Conservation (phyloP, 2,329 filamentous ascomycete species). For the Amylocarpus encephaloides region DNA sequence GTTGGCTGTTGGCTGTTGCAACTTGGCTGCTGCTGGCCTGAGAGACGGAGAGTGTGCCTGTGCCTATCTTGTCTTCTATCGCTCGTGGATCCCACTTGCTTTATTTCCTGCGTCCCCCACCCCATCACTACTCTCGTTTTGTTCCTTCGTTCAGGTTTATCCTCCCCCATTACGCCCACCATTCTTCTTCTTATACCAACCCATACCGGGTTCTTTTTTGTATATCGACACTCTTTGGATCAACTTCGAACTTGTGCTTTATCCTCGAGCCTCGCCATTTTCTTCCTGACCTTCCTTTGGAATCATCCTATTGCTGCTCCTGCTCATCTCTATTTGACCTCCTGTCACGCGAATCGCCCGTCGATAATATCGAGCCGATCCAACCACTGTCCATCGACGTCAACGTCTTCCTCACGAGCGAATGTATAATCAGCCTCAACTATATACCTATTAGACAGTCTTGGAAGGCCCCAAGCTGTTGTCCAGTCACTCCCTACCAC, state of each 20-base stretch:
- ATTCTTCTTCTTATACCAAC: conserved; percentile 32
- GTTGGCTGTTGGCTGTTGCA: no score
- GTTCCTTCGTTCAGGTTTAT: conserved; percentile 26
- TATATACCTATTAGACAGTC: conserved; percentile 31
- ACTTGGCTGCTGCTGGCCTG: conserved; percentile 17
- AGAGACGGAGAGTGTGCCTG: no score
- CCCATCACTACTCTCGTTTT: conserved; percentile 29
- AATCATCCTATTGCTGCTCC: conserved; percentile 27
- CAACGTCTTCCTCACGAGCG: conserved; percentile 16
- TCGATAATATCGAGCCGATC: conserved; percentile 22
- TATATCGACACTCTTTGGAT: conserved; percentile 30
- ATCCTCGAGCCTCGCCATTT: conserved; percentile 27
- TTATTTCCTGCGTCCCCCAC: conserved; percentile 32
- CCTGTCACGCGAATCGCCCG: conserved; percentile 17
- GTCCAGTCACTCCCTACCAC: conserved; percentile 33
- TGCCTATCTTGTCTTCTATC: conserved; percentile 30
- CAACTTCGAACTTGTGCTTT: conserved; percentile 30
- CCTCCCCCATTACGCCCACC: conserved; percentile 22
- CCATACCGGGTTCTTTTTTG: conserved; percentile 29
- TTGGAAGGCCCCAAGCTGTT: conserved; percentile 28
- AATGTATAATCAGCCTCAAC: conserved; percentile 31
- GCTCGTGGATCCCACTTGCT: conserved; percentile 30
- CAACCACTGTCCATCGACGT: conserved; percentile 14
- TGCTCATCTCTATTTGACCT: conserved; percentile 17
- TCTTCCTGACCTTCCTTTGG: conserved; percentile 33